These are phyloP conservation scores for Elaphomyces granulatus DNA, from an alignment of 495 filamentous ascomycete genomes.

Conservation along the genomic window DNA sequence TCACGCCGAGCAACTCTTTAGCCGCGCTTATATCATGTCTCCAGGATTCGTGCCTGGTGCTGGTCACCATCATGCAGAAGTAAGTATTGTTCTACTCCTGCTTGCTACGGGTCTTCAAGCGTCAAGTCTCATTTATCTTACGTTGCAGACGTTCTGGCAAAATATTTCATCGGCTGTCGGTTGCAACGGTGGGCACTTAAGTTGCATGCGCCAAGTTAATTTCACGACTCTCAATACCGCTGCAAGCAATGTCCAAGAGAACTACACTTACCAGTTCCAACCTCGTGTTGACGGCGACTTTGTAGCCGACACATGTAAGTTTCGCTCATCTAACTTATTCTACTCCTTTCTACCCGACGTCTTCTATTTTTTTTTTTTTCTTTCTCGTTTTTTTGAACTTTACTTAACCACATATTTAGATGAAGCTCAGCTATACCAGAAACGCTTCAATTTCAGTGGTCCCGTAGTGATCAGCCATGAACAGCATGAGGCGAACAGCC, in stretches of 20 bases:
- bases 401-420: slow-evolving; percentile 3
- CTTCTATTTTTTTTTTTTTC: neutral
- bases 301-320: slow-evolving; percentile 18
- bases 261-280: slow-evolving; percentile 24
- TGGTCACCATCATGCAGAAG: too few species aligned
- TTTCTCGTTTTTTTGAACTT: neutral
- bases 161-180: slow-evolving; percentile 22
- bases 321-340: too few species aligned
- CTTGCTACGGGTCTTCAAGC: too few species aligned
- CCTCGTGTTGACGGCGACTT: slow-evolving; percentile 25
- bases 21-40: too few species aligned
- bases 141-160: slow-evolving; percentile 12
- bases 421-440: slow-evolving; percentile 24
- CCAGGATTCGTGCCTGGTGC: too few species aligned
- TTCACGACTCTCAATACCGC: slow-evolving; percentile 16
- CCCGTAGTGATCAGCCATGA: slow-evolving; percentile 22
- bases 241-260: slow-evolving; percentile 10
- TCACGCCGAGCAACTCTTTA: too few species aligned
- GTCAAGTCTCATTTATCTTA: too few species aligned
- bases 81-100: too few species aligned
- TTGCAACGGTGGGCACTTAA: slow-evolving; percentile 16
- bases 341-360: too few species aligned
- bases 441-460: slow-evolving; percentile 23
- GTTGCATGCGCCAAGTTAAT: slow-evolving; percentile 17
- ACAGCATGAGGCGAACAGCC: slow-evolving; percentile 19